Evolutionary conservation across 148 eudicot species (phyloP).

Genomic region (Bassia scoparia): DNA sequence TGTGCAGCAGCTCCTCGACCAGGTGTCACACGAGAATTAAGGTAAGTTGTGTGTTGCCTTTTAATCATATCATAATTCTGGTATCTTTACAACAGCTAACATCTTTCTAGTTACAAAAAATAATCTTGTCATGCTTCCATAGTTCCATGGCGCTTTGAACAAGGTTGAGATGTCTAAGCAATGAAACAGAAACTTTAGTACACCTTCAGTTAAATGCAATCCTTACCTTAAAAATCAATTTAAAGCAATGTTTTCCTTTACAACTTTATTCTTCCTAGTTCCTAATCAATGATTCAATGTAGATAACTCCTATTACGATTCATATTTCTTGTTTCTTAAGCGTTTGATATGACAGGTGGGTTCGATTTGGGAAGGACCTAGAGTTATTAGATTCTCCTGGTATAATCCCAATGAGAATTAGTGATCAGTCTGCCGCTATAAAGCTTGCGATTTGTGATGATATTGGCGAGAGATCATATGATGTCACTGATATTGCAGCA

Average conservation of each 20-base stretch:
- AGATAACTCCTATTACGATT: neutral
- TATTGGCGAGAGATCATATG: conserved; percentile 95
- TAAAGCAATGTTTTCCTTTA: neutral
- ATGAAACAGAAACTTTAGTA: neutral
- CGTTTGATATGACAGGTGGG: conserved; percentile 60
- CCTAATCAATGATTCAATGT: too few species aligned
- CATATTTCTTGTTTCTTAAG: neutral
- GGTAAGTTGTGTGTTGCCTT: conserved; percentile 41
- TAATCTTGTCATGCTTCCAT: neutral
- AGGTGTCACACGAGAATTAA: conserved; percentile 84
- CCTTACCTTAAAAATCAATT: neutral
- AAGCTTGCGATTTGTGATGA: conserved; percentile 99
- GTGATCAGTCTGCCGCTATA: conserved; percentile 90
- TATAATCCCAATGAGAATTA: conserved; percentile 90
- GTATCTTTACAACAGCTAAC: neutral
- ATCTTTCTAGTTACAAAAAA: too few species aligned
- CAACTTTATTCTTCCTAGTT: neutral
- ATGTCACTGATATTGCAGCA: conserved; percentile 76
- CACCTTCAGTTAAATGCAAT: neutral
- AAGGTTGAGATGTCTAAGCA: neutral
- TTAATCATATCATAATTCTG: neutral
- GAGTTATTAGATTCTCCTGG: conserved; percentile 97
- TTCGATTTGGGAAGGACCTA: conserved; percentile 81
- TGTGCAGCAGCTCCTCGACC: conserved; percentile 99
- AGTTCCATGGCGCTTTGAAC: neutral